Evolutionary conservation across 441 rosid genomes (phyloP), one percentile per base, ranked within the genome.

Genomic region (Gossypium davidsonii): DNA sequence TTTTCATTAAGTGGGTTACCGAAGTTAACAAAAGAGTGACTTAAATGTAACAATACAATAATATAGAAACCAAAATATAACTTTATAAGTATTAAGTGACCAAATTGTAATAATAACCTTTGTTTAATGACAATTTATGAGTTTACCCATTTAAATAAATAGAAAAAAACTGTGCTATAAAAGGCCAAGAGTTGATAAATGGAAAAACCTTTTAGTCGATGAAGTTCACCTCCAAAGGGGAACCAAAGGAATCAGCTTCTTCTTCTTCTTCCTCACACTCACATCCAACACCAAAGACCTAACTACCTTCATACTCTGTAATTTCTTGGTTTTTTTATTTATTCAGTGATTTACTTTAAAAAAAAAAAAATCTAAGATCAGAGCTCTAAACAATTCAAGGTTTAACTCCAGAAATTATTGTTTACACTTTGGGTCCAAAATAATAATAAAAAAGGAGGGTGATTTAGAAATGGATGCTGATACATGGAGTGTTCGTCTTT

Each of bases 401-500:
- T 65, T 20, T 8, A 23, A 55, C 23, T 12, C 46, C 57, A 9
- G 26, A 46, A 34, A 37, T 28, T 57, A 5, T 17, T 17, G 3
- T 66, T 49, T 1, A 7, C 1, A 6, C 0, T 42, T 44, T 8
- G 21, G 56, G 34, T 69, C 20, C 26, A 31, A 17, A 31, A 52
- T 64, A 21, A 52, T 46, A 9, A 7, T 1, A 3, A 21, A 34
- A 26, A 34, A 58, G 59, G 52, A 48, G 65, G 65, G 56, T 44
- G 67, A 14, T 26, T 34, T 9, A 78, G 90, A 80, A 71, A 95
- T 91, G 98, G 98, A 94, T 74, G 89, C 91, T 76, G 96, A 95
- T 77, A 89, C 98, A 25, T 89, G 95, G 96, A 91, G 85, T 77
- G 83, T 83, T 79, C 97, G 91, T 83, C 90, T 95, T 59, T 88